Conservation (phyloP, 192 early-diverging fungal genomes). For the Spizellomyces punctatus region DNA sequence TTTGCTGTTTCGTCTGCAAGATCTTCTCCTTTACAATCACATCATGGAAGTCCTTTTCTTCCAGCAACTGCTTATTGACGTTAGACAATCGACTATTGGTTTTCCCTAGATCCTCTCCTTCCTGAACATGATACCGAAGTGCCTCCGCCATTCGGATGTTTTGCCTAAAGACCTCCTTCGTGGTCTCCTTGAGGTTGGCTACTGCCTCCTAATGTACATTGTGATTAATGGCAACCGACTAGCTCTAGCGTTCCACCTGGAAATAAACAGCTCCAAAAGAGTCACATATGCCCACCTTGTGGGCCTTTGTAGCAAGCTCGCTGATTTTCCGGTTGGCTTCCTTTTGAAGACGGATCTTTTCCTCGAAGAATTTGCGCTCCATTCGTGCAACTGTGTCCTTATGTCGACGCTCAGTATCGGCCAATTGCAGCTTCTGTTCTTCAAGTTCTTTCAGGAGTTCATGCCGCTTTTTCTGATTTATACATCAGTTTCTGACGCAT, state of each 20-base stretch:
- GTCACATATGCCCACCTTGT: slow-evolving; percentile 41
- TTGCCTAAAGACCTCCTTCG: slow-evolving; percentile 66
- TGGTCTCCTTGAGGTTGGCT: slow-evolving; percentile 57
- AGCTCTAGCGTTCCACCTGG: neutral
- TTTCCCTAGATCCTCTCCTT: slow-evolving; percentile 57
- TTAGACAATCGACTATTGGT: slow-evolving; percentile 39
- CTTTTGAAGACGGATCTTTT: slow-evolving; percentile 66
- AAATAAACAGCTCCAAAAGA: neutral
- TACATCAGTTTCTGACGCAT: neutral
- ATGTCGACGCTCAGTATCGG: slow-evolving; percentile 60
- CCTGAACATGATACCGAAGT: slow-evolving; percentile 57
- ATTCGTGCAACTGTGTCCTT: slow-evolving; percentile 57
- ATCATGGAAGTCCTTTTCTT: slow-evolving; percentile 64
- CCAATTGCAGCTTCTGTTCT: slow-evolving; percentile 51
- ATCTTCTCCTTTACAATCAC: slow-evolving; percentile 70
- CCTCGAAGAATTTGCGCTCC: slow-evolving; percentile 71
- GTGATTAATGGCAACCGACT: neutral
- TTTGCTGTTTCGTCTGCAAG: slow-evolving; percentile 55
- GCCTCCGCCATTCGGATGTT: slow-evolving; percentile 65
- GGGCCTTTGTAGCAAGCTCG: slow-evolving; percentile 64
- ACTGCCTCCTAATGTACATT: slow-evolving; percentile 56
- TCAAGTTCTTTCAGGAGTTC: slow-evolving; percentile 64
- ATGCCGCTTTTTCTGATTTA: slow-evolving; percentile 56
- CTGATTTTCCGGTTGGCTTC: slow-evolving; percentile 64
- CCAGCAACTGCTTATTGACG: slow-evolving; percentile 48